These are phyloP conservation scores for Sporothrix protearum DNA, from an alignment of 2,329 filamentous ascomycete species.

Conservation along the genomic window DNA sequence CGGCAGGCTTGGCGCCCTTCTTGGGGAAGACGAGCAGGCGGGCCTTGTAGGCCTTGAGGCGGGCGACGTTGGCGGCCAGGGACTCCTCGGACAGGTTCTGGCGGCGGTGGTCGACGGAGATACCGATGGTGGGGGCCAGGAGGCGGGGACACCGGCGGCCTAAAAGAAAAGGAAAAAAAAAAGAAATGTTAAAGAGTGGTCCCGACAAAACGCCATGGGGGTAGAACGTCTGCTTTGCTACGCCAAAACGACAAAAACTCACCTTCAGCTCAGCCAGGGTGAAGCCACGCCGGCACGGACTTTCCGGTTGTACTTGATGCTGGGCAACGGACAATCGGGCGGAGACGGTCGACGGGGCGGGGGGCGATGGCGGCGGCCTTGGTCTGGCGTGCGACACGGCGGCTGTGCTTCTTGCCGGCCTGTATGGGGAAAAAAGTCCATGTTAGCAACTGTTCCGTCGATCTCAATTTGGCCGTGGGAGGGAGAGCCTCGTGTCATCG, in stretches of 20 bases:
- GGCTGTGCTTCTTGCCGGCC: slow-evolving; percentile 93
- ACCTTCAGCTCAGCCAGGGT: slow-evolving; percentile 98
- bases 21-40: slow-evolving; percentile 97
- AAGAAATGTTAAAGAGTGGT: too few relatives aligned
- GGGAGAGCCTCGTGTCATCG: not conserved
- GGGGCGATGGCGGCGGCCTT: slow-evolving; percentile 96
- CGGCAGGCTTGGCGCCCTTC: slow-evolving; percentile 90
- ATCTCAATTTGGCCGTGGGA: too few relatives aligned
- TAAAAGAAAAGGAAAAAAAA: too few relatives aligned
- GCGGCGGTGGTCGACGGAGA: slow-evolving; percentile 92
- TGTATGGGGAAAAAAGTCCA: slow-evolving; percentile 46
- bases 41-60: slow-evolving; percentile 95
- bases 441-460: slow-evolving; percentile 10
- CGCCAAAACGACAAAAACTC: slow-evolving; percentile 41
- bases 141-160: slow-evolving; percentile 94
- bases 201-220: too few relatives aligned
- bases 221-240: too few relatives aligned
- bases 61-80: slow-evolving; percentile 89
- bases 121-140: slow-evolving; percentile 92
- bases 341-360: slow-evolving; percentile 93
- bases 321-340: slow-evolving; percentile 95
- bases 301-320: slow-evolving; percentile 98
- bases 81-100: slow-evolving; percentile 96
- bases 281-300: slow-evolving; percentile 95
- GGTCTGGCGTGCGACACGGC: slow-evolving; percentile 83